Base-by-base conservation (phyloP, 441 rosid species). In the Pelargonium myrrhifolium region DNA sequence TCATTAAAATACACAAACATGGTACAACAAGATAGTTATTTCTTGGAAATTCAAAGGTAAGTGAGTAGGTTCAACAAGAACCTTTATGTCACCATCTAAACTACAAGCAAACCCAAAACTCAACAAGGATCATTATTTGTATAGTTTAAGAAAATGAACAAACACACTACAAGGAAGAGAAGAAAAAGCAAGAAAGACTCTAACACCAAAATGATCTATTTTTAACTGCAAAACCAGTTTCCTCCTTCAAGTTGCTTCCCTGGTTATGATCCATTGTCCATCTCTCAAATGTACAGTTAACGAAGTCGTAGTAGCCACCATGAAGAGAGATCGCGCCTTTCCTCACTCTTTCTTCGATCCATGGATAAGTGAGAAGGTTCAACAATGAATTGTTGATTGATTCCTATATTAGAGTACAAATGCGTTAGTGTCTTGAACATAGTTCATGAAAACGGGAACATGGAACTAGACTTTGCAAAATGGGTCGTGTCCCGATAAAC, bases 261-360 rank as follows among this genome's bases (percentile, higher is more conserved):
- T 31, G 42, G 74, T 90, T 28, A 28, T 14, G 83, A 72, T 93
- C 96, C 49, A 94, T 75, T 0, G 97, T 87, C 99, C 99, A 94
- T 77, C 86, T 94, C 92, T 89, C 91, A 35, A 91, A 94, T 1
- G 96, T 75, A 74, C 96, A 91, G 72, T 86, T 77, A 8, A 86
- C 65, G 37, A 94, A 89, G 75, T 91, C 77, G 62, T 92, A 92
- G 82, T 94, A 94, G 40, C 99, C 94, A 10, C 97, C 99, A 58
- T 94, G 96, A 69, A 89, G 74, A 45, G 84, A 80, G 64, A 93
- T 78, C 42, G 68, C 74, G n/a, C 89, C 92, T 37, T 76, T 68
- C 77, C 67, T 75, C 71, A 86, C 89, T 72, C 79, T 92, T 75
- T 91, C 99, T 79, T 88, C 87, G 60, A 94, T 86, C 99, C 97